Evolutionary conservation across 2,329 filamentous ascomycete species (phyloP), one percentile per base, ranked within the genome.

Genomic region (Gremmenia infestans): DNA sequence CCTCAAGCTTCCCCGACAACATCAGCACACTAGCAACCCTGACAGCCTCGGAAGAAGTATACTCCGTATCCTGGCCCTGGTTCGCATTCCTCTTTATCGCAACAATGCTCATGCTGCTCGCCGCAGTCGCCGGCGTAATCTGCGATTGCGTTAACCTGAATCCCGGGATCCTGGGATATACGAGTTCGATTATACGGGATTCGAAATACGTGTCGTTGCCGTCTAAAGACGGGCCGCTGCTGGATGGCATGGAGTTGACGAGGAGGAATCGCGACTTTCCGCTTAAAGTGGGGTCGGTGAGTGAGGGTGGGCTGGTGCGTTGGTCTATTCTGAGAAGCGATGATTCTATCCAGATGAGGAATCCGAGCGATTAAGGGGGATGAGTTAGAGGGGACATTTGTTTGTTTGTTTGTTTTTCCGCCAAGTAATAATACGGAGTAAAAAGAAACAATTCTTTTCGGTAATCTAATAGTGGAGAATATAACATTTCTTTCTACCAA

Each of bases 51-150:
- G 40, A n/a, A 12, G 52, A 54, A 25, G n/a, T 52, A n/a, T 54
- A 51, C 28, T 32, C 28, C 19, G 42, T 57, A 14, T 42, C 40
- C 17, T 57, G 54, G 54, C 3, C 47, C 3, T 57, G 55, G 55
- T 57, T 57, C 17, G 22, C 36, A n/a, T 48, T 57, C 37, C 22
- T 48, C 11, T 28, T 54, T 36, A 32, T 54, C 15, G 47, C 40
- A 14, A 45, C 43, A 14, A 15, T 54, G 42, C 11, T 48, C 22
- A 57, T 57, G 51, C 37, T 51, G 8, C 22, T 53, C 11, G 51
- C 51, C 14, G 39, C 45, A 6, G 37, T 50, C 22, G 1, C 48
- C 11, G 43, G 48, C 15, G 47, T 45, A 19, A 19, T 45, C n/a
- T 45, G 42, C 22, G 42, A 45, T 25, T 19, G 42, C 42, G 15